Conservation (phyloP, 108 stramenopile species). For the Aurantiochytrium sp. region DNA sequence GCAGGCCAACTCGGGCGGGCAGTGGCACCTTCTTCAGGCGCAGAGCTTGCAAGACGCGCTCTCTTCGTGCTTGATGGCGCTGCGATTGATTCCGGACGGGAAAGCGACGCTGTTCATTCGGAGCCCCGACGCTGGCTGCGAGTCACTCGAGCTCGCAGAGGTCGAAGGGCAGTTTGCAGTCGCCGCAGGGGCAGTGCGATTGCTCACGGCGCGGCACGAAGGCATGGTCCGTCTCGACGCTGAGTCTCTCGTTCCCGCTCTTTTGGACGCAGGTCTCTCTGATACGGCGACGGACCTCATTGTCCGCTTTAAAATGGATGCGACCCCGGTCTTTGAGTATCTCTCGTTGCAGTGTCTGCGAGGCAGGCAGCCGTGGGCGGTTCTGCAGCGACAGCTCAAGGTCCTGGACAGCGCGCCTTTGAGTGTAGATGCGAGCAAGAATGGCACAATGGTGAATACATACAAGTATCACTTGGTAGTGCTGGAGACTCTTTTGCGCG, state of each 20-base stretch:
- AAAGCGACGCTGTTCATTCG: not conserved
- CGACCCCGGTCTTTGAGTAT: not conserved
- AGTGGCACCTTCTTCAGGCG: not conserved
- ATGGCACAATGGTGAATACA: not conserved
- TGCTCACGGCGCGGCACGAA: not conserved
- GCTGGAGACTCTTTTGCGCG: not conserved
- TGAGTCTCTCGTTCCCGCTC: not conserved
- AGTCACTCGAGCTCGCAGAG: not conserved
- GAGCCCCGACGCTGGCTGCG: not conserved
- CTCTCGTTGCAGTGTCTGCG: not conserved
- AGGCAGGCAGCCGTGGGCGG: not conserved
- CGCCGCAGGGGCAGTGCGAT: not conserved
- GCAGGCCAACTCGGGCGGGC: not conserved
- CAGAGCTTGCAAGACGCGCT: not conserved
- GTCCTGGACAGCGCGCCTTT: not conserved
- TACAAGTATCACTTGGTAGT: not conserved
- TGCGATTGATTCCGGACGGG: not conserved
- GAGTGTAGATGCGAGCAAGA: not conserved
- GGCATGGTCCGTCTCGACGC: not conserved
- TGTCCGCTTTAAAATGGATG: not conserved
- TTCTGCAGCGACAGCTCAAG: not conserved
- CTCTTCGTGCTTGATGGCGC: not conserved
- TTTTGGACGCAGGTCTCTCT: not conserved
- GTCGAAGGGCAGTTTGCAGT: not conserved
- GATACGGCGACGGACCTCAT: not conserved